Percentiles rank a stretch among this genome's conserved stretches.
Conservation (phyloP, 139 green algal genomes). For the Diplosphaera chodatii region DNA sequence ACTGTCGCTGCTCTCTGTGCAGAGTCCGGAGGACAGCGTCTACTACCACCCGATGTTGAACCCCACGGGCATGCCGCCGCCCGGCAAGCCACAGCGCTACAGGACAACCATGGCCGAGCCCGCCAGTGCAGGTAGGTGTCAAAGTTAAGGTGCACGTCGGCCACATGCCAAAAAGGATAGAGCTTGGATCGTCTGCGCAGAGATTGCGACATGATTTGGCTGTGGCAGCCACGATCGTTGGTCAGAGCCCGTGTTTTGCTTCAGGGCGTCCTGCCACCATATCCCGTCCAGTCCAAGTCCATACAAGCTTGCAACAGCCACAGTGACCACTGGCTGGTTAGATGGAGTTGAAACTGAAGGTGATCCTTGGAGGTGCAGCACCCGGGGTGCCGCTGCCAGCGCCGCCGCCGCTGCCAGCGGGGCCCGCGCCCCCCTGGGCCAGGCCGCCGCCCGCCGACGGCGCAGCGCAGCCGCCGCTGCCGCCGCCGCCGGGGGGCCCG, state of each 20-base stretch:
- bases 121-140: background rate
- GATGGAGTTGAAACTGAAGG: no score
- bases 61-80: constrained; percentile 46
- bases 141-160: no score
- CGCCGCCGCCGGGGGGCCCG: background rate
- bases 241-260: no score
- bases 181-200: no score
- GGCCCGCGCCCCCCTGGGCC: constrained; percentile 31
- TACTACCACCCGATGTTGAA: constrained; percentile 73
- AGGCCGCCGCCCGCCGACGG: constrained; percentile 1
- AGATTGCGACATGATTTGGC: no score
- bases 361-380: background rate
- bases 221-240: no score
- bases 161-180: no score
- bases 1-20: no score
- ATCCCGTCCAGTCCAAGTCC: no score
- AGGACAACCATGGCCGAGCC: constrained; percentile 9
- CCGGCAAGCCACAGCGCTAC: constrained; percentile 50
- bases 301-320: no score
- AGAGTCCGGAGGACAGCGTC: constrained; percentile 41
- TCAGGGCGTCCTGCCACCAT: no score
- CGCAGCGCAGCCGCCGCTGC: background rate
- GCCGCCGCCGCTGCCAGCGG: constrained; percentile 53
- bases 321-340: no score
- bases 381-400: constrained; percentile 47